A percentile compares a stretch with the other conserved stretches of the same genome.
These are phyloP conservation scores for Teratosphaeria gauchensis DNA, from an alignment of 2,329 filamentous ascomycete species.

Conservation along the genomic window DNA sequence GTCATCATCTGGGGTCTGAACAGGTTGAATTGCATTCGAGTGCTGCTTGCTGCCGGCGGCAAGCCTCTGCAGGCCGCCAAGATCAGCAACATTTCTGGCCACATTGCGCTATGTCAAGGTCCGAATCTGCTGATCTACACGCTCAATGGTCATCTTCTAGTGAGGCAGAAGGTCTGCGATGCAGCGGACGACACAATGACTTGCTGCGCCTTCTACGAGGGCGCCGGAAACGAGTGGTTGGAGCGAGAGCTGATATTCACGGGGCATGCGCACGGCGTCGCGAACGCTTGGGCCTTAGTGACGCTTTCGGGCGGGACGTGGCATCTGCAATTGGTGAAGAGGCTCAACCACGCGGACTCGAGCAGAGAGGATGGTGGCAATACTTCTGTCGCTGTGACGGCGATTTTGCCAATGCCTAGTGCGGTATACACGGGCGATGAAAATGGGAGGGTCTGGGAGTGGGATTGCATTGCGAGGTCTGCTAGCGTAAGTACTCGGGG, in stretches of 20 bases:
- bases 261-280: slow-evolving; percentile 71
- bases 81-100: slow-evolving; percentile 85
- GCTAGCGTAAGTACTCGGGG: background rate
- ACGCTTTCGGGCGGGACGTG: slow-evolving; percentile 55
- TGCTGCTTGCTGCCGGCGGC: slow-evolving; percentile 46
- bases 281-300: slow-evolving; percentile 60
- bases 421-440: slow-evolving; percentile 92
- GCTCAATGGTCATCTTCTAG: slow-evolving; percentile 72
- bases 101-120: slow-evolving; percentile 76
- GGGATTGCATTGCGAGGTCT: slow-evolving; percentile 23
- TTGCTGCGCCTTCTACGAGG: slow-evolving; percentile 87
- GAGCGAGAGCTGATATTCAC: slow-evolving; percentile 81
- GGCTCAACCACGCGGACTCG: slow-evolving; percentile 69
- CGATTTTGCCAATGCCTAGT: slow-evolving; percentile 71
- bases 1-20: slow-evolving; percentile 93
- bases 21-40: slow-evolving; percentile 65
- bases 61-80: slow-evolving; percentile 56
- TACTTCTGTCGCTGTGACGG: slow-evolving; percentile 63
- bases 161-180: slow-evolving; percentile 73
- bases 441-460: slow-evolving; percentile 61
- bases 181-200: slow-evolving; percentile 58
- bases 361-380: slow-evolving; percentile 51
- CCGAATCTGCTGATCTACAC: slow-evolving; percentile 69
- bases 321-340: slow-evolving; percentile 66
- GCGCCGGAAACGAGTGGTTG: slow-evolving; percentile 81